Evolutionary conservation across 306 rosid species (phyloP), one percentile per base, ranked within the genome.

Genomic region (Medicago lupulina): DNA sequence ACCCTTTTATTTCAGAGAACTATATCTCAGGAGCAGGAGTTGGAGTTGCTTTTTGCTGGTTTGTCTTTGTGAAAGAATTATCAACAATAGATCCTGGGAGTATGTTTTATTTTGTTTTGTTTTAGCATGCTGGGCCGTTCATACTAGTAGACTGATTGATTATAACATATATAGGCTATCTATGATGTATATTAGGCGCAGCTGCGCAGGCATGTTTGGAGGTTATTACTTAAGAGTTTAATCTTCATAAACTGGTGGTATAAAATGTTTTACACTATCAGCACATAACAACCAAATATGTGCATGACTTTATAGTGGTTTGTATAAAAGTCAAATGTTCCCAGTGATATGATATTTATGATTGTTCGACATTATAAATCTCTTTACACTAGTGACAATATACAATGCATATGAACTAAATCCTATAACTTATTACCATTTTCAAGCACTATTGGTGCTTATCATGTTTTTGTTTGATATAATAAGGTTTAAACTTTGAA

Each of bases 1-100:
- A 50, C 15, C 40, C 16, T 75, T 74, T 60, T 80, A 36, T 81
- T 21, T 39, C 88, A 94, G 98, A 91, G 98, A 86, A 87, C 89
- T 67, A 54, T 64, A 44, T 80, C 91, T 40, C 90, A 91, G 82
- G 91, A 91, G 39, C 67, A 62, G 77, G 97, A 94, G 86, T 73
- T 94, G 93, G 97, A 88, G 71, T 86, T 85, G 86, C 93, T 94
- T 66, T 94, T 94, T 70, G 87, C 89, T 6, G 91, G 97, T 76
- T 90, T 94, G 57, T 90, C 96, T 54, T 49, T 94, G 80, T 91
- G 87, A 93, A 79, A 50, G n/a, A 47, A 51, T 59, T 38, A 53
- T 49, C 60, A 61, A 28, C 31, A 28, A 28, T 1, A 1, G 28
- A 54, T 9, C 14, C 28, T n/a, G 19, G 55, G 55, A 50, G n/a